Percentiles rank a stretch among this genome's conserved stretches.
phyloP scores from a whole-genome alignment of 2,329 filamentous ascomycete genomes.

The Botrytis cinerea region DNA sequence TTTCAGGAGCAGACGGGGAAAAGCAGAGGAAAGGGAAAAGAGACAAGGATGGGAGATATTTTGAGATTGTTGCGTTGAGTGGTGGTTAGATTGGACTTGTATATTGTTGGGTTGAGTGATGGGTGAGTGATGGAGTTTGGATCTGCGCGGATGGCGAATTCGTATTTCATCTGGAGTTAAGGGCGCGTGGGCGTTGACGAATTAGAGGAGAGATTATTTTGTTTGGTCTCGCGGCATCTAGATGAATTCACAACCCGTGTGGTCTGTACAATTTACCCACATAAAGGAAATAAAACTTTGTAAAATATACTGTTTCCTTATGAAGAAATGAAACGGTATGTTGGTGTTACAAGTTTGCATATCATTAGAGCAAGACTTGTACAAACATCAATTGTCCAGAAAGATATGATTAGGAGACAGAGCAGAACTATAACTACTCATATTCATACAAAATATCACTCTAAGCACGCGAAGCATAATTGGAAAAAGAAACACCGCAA shows the following conservation, averaged over 20 bases:
- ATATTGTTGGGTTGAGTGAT: neutral
- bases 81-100: neutral
- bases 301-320: neutral
- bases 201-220: neutral
- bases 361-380: too few species aligned
- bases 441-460: neutral
- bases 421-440: neutral
- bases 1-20: conserved; percentile 70
- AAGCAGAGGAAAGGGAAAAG: conserved; percentile 53
- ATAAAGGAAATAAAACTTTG: neutral
- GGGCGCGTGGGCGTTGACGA: neutral
- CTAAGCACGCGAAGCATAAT: neutral
- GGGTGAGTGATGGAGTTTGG: neutral
- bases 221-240: neutral
- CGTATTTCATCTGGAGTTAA: neutral
- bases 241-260: neutral
- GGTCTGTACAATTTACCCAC: neutral
- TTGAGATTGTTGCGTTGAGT: conserved; percentile 45
- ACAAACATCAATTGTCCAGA: neutral
- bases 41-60: conserved; percentile 58
- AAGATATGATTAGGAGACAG: neutral
- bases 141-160: neutral
- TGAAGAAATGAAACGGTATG: neutral
- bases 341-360: neutral
- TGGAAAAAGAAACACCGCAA: neutral